Conservation (phyloP, 2,329 filamentous ascomycete species). For the Zymoseptoria tritici region DNA sequence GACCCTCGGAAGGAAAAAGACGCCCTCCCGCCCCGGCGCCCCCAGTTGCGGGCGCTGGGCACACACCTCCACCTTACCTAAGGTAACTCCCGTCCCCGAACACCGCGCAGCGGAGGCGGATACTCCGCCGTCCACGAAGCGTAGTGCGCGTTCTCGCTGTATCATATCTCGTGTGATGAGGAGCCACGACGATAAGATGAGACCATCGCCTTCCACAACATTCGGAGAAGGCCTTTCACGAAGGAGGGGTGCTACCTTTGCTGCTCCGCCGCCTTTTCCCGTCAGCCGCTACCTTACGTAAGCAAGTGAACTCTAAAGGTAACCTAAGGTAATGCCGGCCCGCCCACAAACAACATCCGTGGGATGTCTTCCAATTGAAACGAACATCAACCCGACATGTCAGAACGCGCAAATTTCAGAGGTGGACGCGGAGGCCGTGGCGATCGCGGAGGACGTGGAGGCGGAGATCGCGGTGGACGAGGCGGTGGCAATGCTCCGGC, state of each 20-base stretch:
- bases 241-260: too few species aligned
- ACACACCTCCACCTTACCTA: too few species aligned
- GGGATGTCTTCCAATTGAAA: not conserved
- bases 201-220: too few species aligned
- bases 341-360: not conserved
- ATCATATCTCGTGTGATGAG: not conserved
- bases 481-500: slow-evolving; percentile 27
- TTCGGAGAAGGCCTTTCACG: too few species aligned
- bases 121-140: not conserved
- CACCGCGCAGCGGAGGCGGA: not conserved
- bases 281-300: not conserved
- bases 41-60: too few species aligned
- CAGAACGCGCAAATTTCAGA: slow-evolving; percentile 48
- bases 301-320: not conserved
- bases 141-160: not conserved
- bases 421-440: slow-evolving; percentile 36
- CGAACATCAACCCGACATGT: slow-evolving; percentile 35
- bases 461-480: slow-evolving; percentile 17
- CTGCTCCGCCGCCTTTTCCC: too few species aligned
- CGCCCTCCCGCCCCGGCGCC: not conserved
- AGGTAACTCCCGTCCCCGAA: too few species aligned
- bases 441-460: slow-evolving; percentile 36
- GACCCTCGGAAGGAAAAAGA: slow-evolving; percentile 4
- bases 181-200: not conserved
- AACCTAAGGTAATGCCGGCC: not conserved